phyloP scores from a whole-genome alignment of 768 basidiomycete genomes.

The Paxillus rubicundulus region DNA sequence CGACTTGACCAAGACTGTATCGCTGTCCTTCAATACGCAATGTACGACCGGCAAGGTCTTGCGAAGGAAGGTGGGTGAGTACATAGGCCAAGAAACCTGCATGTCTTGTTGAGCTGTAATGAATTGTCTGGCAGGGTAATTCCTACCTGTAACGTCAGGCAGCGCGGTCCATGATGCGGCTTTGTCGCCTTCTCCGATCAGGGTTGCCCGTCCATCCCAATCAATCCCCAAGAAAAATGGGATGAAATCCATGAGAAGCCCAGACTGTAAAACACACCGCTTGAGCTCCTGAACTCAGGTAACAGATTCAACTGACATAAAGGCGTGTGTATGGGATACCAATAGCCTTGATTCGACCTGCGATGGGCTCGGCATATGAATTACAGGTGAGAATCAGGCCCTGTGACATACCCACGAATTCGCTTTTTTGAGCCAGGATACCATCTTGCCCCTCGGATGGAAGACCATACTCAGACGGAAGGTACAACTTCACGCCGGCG shows the following conservation, averaged over 20 bases:
- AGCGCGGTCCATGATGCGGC: slow-evolving; percentile 25
- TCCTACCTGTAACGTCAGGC: slow-evolving; percentile 19
- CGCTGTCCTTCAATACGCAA: slow-evolving; percentile 20
- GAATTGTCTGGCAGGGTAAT: neutral
- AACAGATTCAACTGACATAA: slow-evolving; percentile 15
- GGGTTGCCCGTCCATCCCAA: slow-evolving; percentile 10
- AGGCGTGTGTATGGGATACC: slow-evolving; percentile 19
- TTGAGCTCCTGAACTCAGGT: neutral
- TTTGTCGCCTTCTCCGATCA: slow-evolving; percentile 21
- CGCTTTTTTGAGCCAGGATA: slow-evolving; percentile 14
- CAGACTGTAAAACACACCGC: slow-evolving; percentile 6
- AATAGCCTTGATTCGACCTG: slow-evolving; percentile 12
- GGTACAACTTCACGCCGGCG: slow-evolving; percentile 26
- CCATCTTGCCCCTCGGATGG: slow-evolving; percentile 22
- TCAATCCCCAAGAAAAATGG: slow-evolving; percentile 21
- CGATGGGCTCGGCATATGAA: neutral
- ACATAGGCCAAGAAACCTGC: slow-evolving; percentile 22
- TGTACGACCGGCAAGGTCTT: slow-evolving; percentile 10
- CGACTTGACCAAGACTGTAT: slow-evolving; percentile 7
- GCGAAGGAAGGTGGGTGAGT: slow-evolving; percentile 13
- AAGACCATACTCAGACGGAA: slow-evolving; percentile 30
- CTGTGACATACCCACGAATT: slow-evolving; percentile 18
- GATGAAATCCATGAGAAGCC: slow-evolving; percentile 24
- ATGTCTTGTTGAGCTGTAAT: neutral
- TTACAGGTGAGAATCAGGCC: neutral